Conservation (phyloP, 2,329 filamentous ascomycete species). For the Zalaria sp. region DNA sequence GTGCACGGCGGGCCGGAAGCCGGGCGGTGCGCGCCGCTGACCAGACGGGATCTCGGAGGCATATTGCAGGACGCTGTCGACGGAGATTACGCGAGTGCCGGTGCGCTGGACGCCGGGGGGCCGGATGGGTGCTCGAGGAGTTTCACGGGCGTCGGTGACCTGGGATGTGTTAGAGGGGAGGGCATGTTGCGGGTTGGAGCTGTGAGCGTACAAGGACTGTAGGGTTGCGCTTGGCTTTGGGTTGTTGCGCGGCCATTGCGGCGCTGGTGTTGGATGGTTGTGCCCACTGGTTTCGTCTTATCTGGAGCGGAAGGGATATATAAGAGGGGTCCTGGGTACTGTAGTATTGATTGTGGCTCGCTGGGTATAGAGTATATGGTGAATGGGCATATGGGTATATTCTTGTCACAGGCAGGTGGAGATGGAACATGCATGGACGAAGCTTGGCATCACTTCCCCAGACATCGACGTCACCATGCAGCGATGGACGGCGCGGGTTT, state of each 20-base stretch:
- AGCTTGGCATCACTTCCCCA: too few species aligned
- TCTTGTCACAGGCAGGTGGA: too few species aligned
- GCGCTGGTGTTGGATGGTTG: too few species aligned
- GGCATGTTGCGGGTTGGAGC: slow-evolving; percentile 3
- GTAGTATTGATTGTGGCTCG: too few species aligned
- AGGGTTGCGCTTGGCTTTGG: not conserved
- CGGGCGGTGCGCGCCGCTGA: slow-evolving; percentile 63
- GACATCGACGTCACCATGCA: too few species aligned
- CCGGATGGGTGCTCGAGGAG: slow-evolving; percentile 19
- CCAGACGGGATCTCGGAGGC: slow-evolving; percentile 90
- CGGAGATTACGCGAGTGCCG: slow-evolving; percentile 60
- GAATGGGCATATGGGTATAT: too few species aligned
- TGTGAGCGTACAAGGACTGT: slow-evolving; percentile 9
- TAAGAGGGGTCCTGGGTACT: too few species aligned
- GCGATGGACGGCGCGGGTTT: too few species aligned
- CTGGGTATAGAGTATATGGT: too few species aligned
- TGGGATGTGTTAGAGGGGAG: slow-evolving; percentile 11
- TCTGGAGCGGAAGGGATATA: too few species aligned
- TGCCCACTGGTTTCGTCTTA: too few species aligned
- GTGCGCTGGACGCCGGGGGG: slow-evolving; percentile 20
- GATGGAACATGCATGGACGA: too few species aligned
- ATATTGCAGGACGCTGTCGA: slow-evolving; percentile 91
- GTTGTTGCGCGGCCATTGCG: not conserved
- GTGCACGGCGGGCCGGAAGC: slow-evolving; percentile 33
- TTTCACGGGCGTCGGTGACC: slow-evolving; percentile 45